phyloP scores from a whole-genome alignment of 371 early-diverging fungal species.

The Nematocida ausubeli region DNA sequence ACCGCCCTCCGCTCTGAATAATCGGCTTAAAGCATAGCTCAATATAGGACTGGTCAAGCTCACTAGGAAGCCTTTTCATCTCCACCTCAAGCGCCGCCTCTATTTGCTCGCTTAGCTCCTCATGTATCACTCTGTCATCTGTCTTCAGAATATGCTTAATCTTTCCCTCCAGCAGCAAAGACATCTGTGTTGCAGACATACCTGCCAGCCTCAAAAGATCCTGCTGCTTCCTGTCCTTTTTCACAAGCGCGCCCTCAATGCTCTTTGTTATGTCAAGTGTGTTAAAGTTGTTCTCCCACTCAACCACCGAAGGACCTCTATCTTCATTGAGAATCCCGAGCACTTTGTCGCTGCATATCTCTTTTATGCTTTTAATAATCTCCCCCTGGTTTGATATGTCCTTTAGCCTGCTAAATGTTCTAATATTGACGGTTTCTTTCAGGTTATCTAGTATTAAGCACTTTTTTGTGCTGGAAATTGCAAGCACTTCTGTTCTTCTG shows the following conservation, averaged over 20 bases:
- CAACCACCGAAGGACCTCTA: constrained; percentile 55
- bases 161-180: constrained; percentile 28
- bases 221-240: constrained; percentile 55
- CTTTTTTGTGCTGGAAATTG: constrained; percentile 77
- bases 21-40: constrained; percentile 91
- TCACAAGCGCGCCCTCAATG: constrained; percentile 50
- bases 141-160: constrained; percentile 73
- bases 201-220: constrained; percentile 19
- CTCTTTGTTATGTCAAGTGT: constrained; percentile 49
- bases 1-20: constrained; percentile 87
- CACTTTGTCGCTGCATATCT: constrained; percentile 14
- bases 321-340: constrained; percentile 57
- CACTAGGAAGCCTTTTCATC: constrained; percentile 72
- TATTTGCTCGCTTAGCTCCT: constrained; percentile 74
- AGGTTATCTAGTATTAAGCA: constrained; percentile 68
- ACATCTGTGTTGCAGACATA: constrained; percentile 1
- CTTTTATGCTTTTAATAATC: constrained; percentile 45
- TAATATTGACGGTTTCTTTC: neutral
- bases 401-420: constrained; percentile 57
- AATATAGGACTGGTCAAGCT: constrained; percentile 68
- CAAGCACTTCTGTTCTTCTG: constrained; percentile 73
- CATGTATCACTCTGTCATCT: constrained; percentile 79
- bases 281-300: constrained; percentile 35
- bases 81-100: constrained; percentile 73
- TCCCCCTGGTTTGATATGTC: constrained; percentile 54